Percentiles rank a stretch among this genome's conserved stretches.
Evolutionary conservation across 2,329 filamentous ascomycete species (phyloP).

Genomic region (Colletotrichum nymphaeae): DNA sequence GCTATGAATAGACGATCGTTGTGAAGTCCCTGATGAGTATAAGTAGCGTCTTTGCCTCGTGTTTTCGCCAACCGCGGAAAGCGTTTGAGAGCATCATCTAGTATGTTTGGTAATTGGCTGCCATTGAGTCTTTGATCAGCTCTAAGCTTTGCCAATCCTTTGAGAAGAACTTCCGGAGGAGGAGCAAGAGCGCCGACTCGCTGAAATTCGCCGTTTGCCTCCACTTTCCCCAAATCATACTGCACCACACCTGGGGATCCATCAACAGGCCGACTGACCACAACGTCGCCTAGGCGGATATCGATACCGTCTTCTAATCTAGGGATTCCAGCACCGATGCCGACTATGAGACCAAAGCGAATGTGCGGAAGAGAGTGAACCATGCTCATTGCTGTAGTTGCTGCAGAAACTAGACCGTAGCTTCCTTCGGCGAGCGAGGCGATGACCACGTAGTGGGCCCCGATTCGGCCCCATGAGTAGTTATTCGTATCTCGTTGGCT

Average conservation of each 20-base stretch:
- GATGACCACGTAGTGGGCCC: constrained; percentile 38
- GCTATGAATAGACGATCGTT: constrained; percentile 37
- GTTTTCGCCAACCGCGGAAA: constrained; percentile 28
- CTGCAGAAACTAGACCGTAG: constrained; percentile 31
- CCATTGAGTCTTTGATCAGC: constrained; percentile 19
- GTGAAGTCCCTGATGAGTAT: constrained; percentile 25
- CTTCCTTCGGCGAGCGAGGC: constrained; percentile 34
- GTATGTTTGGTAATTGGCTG: constrained; percentile 17
- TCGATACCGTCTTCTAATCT: constrained; percentile 27
- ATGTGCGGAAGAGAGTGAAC: constrained; percentile 37
- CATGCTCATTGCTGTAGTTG: constrained; percentile 42
- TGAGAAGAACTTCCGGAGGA: constrained; percentile 29
- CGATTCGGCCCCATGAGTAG: constrained; percentile 35
- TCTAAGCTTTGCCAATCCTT: constrained; percentile 20
- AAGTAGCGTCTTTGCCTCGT: constrained; percentile 22
- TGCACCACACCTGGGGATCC: constrained; percentile 32
- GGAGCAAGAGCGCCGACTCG: constrained; percentile 19
- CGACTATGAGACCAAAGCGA: constrained; percentile 37
- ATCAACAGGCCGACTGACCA: constrained; percentile 16
- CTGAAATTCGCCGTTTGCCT: neutral
- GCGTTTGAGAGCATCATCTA: constrained; percentile 23
- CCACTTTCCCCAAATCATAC: constrained; percentile 33
- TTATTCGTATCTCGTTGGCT: neutral
- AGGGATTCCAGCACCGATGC: constrained; percentile 40
- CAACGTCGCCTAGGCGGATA: constrained; percentile 38